Conservation (phyloP, 768 basidiomycete species). For the Russula lepida region DNA sequence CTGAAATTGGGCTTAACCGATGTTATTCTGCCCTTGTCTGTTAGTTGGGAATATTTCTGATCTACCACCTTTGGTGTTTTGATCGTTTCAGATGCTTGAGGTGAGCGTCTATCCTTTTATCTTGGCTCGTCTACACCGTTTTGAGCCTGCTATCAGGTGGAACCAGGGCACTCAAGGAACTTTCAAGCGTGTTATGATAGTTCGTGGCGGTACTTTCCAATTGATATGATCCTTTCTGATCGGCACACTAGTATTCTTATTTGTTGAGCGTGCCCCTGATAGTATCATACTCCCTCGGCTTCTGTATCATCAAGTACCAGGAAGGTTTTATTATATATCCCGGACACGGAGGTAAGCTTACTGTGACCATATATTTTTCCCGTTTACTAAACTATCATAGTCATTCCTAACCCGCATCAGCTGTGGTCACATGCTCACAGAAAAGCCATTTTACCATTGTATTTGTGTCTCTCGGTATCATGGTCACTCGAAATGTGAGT, state of each 20-base stretch:
- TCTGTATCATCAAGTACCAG: conserved; percentile 62
- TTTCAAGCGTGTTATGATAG: conserved; percentile 83
- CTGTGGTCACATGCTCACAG: conserved; percentile 44
- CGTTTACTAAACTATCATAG: conserved; percentile 30
- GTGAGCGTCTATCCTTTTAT: conserved; percentile 30
- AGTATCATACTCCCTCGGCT: conserved; percentile 52
- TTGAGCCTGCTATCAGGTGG: conserved; percentile 41
- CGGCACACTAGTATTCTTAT: conserved; percentile 55
- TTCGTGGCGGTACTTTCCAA: conserved; percentile 28
- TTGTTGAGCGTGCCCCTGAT: conserved; percentile 54
- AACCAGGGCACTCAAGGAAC: conserved; percentile 58
- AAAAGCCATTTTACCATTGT: conserved; percentile 54
- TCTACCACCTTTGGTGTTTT: conserved; percentile 74
- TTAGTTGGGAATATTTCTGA: conserved; percentile 52
- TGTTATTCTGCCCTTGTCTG: not conserved
- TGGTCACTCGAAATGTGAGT: conserved; percentile 75
- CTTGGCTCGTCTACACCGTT: not conserved
- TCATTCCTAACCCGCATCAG: conserved; percentile 55
- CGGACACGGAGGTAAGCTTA: conserved; percentile 35
- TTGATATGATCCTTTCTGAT: not conserved
- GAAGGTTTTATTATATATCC: conserved; percentile 51
- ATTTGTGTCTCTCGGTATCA: conserved; percentile 50
- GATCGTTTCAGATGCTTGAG: conserved; percentile 68
- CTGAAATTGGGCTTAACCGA: not conserved
- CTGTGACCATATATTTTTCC: too few species aligned